A percentile compares a stretch with the other conserved stretches of the same genome.
Conservation (phyloP, 1,139 yeast genomes). For the Wickerhamiella pararugosa region DNA sequence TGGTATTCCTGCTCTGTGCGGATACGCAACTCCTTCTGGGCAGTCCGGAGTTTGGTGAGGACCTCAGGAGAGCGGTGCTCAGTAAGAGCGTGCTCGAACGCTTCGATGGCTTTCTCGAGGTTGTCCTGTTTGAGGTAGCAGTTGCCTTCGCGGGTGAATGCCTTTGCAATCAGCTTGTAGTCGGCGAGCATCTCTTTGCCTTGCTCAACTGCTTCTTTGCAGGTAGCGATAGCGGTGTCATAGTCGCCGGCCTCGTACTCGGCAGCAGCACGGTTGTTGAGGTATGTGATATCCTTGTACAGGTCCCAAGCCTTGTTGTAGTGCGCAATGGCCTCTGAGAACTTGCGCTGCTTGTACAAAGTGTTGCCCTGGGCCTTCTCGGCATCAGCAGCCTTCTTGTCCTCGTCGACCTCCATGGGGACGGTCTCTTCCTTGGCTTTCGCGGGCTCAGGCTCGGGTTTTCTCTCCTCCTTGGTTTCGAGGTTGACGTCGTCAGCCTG, state of each 20-base stretch:
- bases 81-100: conserved; percentile 80
- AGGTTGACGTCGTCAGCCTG: conserved; percentile 14
- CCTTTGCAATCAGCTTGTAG: conserved; percentile 80
- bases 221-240: conserved; percentile 68
- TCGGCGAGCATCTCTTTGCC: conserved; percentile 88
- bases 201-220: conserved; percentile 69
- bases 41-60: conserved; percentile 67
- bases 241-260: conserved; percentile 91
- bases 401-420: conserved; percentile 22
- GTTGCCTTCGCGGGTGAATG: conserved; percentile 84
- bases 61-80: conserved; percentile 97
- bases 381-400: conserved; percentile 48
- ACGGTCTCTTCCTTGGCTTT: conserved; percentile 18
- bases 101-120: conserved; percentile 55
- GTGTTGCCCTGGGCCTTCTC: conserved; percentile 78
- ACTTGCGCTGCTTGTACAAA: conserved; percentile 72
- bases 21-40: conserved; percentile 74
- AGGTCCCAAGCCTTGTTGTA: conserved; percentile 81
- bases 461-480: conserved; percentile 19
- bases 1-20: conserved; percentile 66
- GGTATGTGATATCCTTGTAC: conserved; percentile 73
- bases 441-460: conserved; percentile 24
- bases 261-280: conserved; percentile 96
- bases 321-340: conserved; percentile 80
- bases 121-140: conserved; percentile 64